A percentile compares a stretch with the other conserved stretches of the same genome.
phyloP scores from a whole-genome alignment of 805 yeast genomes.

The Danielia oregonensis region DNA sequence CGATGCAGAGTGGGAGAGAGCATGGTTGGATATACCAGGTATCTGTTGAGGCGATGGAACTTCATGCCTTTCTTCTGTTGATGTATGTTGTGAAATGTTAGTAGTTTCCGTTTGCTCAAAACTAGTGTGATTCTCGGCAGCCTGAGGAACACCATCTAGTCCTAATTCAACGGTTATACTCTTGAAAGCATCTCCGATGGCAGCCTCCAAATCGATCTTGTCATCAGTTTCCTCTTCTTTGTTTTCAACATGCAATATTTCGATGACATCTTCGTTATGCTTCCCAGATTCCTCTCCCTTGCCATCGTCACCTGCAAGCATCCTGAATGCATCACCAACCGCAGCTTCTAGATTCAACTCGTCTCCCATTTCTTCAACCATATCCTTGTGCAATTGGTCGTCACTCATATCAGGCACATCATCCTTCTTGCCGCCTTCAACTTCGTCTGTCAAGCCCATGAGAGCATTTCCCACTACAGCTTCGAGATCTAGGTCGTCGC shows the following conservation, averaged over 20 bases:
- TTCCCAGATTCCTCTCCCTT: background rate
- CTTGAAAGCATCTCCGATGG: conserved; percentile 29
- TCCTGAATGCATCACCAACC: conserved; percentile 5
- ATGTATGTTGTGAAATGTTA: background rate
- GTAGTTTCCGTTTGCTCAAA: background rate
- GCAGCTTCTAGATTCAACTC: conserved; percentile 3
- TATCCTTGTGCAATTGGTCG: background rate
- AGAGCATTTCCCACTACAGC: conserved; percentile 2
- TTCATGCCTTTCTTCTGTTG: too few relatives aligned
- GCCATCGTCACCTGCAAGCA: background rate
- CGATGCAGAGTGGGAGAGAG: background rate
- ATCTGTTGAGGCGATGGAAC: too few relatives aligned
- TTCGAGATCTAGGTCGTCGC: conserved; percentile 1
- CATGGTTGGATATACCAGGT: too few relatives aligned
- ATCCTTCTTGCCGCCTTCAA: too few relatives aligned
- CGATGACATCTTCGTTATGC: too few relatives aligned
- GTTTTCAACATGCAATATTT: too few relatives aligned
- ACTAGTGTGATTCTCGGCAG: background rate
- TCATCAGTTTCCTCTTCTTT: conserved; percentile 1
- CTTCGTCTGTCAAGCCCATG: background rate
- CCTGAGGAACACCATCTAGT: background rate
- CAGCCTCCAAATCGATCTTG: conserved; percentile 21
- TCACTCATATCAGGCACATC: background rate
- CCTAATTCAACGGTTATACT: conserved; percentile 3
- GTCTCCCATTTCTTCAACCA: too few relatives aligned